These are phyloP conservation scores for Closterium sp. DNA, from an alignment of 139 green algal species.

Conservation along the genomic window DNA sequence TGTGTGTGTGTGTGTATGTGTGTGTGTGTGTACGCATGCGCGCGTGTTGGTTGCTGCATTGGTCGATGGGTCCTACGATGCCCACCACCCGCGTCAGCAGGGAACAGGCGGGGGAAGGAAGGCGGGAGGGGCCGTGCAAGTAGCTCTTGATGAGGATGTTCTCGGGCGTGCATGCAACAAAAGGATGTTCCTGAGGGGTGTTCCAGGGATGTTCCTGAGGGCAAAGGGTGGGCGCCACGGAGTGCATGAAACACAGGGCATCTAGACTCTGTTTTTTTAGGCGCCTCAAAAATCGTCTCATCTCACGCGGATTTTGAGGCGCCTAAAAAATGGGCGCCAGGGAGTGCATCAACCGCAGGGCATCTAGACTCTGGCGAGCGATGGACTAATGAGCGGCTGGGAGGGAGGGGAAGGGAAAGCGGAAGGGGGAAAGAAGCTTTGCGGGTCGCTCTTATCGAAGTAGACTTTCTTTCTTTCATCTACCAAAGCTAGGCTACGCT, in stretches of 20 bases:
- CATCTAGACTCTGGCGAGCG: constrained; percentile 72
- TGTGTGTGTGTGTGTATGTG: too few species aligned
- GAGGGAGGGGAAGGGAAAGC: background rate
- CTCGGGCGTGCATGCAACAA: constrained; percentile 82
- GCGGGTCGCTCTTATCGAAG: background rate
- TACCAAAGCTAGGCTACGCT: too few species aligned
- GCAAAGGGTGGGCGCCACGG: constrained; percentile 95
- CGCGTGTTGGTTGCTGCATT: background rate
- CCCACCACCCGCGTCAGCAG: too few species aligned
- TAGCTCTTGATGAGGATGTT: constrained; percentile 90
- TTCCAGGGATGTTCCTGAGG: constrained; percentile 64
- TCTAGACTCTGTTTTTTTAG: background rate
- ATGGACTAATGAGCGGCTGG: constrained; percentile 60
- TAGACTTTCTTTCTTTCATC: too few species aligned
- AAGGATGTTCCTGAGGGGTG: constrained; percentile 97
- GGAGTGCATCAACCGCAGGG: constrained; percentile 85
- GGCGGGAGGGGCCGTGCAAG: too few species aligned
- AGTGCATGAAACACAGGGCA: constrained; percentile 83
- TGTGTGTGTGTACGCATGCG: too few species aligned
- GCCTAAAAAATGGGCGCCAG: too few species aligned
- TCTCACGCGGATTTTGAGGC: too few species aligned
- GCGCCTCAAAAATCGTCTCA: too few species aligned
- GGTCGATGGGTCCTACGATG: background rate
- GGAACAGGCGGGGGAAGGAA: too few species aligned
- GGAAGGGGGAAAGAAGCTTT: background rate